Conservation (phyloP, 2,329 filamentous ascomycete species). For the Aspergillus pseudoterreus region DNA sequence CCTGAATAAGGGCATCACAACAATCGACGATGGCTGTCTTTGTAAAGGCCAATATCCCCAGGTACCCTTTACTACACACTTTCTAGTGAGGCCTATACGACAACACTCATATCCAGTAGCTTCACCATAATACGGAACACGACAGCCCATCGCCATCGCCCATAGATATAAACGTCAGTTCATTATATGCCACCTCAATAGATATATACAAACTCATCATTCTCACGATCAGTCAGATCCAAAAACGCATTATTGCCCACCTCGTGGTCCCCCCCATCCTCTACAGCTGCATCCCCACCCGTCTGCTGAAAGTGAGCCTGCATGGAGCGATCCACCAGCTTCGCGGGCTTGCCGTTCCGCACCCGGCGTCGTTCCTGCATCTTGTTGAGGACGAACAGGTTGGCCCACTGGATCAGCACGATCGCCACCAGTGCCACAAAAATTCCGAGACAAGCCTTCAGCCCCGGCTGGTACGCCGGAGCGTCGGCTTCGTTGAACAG, state of each 20-base stretch:
- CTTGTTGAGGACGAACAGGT: constrained; percentile 53
- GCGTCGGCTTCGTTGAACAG: constrained; percentile 58
- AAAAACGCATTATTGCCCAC: constrained; percentile 52
- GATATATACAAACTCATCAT: constrained; percentile 66
- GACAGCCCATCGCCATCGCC: neutral
- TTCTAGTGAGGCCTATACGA: no score
- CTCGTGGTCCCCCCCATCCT: constrained; percentile 14
- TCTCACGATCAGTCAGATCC: constrained; percentile 63
- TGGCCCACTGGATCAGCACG: constrained; percentile 52
- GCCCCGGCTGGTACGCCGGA: constrained; percentile 56
- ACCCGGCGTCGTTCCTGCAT: constrained; percentile 54
- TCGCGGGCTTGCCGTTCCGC: constrained; percentile 57
- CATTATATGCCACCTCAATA: constrained; percentile 37
- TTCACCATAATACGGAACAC: no score
- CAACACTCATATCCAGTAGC: no score
- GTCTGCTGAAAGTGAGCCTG: constrained; percentile 46
- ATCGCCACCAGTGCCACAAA: constrained; percentile 51
- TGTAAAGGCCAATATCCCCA: no score
- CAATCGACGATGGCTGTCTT: no score
- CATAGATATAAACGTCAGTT: neutral
- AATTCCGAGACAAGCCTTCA: constrained; percentile 48
- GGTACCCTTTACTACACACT: no score
- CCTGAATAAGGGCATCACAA: no score
- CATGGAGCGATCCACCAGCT: constrained; percentile 61
- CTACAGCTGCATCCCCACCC: constrained; percentile 13